A percentile compares a stretch with the other conserved stretches of the same genome.
phyloP scores from a whole-genome alignment of 2,329 filamentous ascomycete species.

The Calonectria pseudoreteaudii region DNA sequence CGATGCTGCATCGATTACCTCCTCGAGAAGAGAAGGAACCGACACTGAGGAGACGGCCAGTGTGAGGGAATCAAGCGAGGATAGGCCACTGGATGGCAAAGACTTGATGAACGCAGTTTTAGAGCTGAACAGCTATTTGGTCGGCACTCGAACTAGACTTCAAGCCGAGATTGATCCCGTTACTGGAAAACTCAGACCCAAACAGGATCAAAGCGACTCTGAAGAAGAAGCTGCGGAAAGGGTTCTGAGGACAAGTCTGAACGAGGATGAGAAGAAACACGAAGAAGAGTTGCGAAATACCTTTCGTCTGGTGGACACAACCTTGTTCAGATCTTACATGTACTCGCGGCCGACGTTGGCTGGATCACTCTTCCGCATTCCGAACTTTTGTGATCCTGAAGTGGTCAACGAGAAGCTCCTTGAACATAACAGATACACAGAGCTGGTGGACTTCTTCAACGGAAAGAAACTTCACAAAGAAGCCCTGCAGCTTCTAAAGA shows the following conservation, averaged over 20 bases:
- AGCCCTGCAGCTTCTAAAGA: constrained; percentile 83
- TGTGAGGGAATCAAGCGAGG: constrained; percentile 58
- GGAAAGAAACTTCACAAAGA: constrained; percentile 93
- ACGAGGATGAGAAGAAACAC: constrained; percentile 69
- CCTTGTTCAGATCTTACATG: constrained; percentile 95
- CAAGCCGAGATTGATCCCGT: constrained; percentile 72
- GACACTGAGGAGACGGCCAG: constrained; percentile 69
- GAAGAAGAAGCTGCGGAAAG: constrained; percentile 66
- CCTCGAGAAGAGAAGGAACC: constrained; percentile 63
- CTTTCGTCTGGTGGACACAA: constrained; percentile 90
- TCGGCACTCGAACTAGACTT: constrained; percentile 79
- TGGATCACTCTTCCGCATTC: constrained; percentile 90
- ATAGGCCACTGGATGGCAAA: constrained; percentile 77
- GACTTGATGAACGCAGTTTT: constrained; percentile 85
- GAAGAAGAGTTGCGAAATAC: constrained; percentile 79
- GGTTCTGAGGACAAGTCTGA: constrained; percentile 60
- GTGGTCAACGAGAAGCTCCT: constrained; percentile 95
- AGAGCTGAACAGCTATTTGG: constrained; percentile 88
- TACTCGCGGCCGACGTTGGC: constrained; percentile 87
- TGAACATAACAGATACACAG: constrained; percentile 88
- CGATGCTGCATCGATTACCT: constrained; percentile 71
- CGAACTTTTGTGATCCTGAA: constrained; percentile 96
- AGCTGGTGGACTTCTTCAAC: constrained; percentile 97
- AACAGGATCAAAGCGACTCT: constrained; percentile 56
- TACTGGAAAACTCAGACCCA: constrained; percentile 70